These are phyloP conservation scores for Syzygium aqueum DNA, from an alignment of 345 rosid genomes.

Conservation along the genomic window DNA sequence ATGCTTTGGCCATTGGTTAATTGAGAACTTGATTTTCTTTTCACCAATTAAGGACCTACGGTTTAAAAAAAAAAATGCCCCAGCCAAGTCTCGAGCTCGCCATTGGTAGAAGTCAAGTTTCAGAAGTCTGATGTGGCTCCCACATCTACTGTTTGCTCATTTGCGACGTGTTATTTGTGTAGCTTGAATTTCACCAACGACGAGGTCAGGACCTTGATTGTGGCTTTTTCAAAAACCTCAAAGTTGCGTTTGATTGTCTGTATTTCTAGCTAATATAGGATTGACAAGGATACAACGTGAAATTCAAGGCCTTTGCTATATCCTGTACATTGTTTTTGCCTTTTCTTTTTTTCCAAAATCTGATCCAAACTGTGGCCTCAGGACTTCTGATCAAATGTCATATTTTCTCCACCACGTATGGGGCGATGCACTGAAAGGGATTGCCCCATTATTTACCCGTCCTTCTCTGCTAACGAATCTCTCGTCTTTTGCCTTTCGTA, in stretches of 20 bases:
- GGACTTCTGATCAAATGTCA: not conserved
- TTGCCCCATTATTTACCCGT: not conserved
- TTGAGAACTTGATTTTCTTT: not conserved
- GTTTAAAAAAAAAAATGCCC: not conserved
- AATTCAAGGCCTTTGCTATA: not conserved
- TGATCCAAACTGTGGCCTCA: not conserved
- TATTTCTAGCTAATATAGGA: not conserved
- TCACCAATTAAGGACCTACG: not conserved
- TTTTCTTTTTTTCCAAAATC: not conserved
- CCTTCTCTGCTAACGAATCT: not conserved
- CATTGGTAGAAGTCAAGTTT: not conserved
- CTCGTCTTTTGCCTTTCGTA: not conserved
- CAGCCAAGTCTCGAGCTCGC: not conserved
- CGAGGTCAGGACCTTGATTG: not conserved
- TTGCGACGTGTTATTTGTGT: not conserved
- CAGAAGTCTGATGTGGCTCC: not conserved
- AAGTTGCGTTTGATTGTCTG: not conserved
- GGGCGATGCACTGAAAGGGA: not conserved
- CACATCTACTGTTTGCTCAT: not conserved
- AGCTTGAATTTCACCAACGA: too few species aligned
- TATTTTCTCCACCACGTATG: not conserved
- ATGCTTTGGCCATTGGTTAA: not conserved
- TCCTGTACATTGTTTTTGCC: not conserved
- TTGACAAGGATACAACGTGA: not conserved
- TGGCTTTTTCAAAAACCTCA: rapidly evolving